These are phyloP conservation scores for Apocynum venetum DNA, from an alignment of 257 asterid species.

Conservation along the genomic window DNA sequence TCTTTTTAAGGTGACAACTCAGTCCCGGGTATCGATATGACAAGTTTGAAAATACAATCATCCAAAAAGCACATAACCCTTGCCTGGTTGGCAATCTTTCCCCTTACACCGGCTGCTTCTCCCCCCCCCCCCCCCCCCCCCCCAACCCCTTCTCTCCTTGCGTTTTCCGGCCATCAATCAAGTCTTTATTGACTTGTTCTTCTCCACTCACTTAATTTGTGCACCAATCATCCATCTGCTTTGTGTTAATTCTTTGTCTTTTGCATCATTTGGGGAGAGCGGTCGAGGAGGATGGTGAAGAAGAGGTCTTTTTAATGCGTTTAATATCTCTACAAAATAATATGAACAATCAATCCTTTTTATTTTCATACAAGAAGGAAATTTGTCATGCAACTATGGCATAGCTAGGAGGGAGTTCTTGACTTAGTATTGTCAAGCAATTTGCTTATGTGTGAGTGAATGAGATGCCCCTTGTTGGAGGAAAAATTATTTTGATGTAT, in stretches of 20 bases:
- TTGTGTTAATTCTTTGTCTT: background rate
- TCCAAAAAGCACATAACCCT: slow-evolving; percentile 7
- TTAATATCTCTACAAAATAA: background rate
- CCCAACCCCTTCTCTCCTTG: background rate
- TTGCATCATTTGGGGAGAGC: background rate
- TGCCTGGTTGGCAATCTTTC: background rate
- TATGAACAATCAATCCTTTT: background rate
- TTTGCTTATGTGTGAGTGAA: no score
- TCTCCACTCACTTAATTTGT: background rate
- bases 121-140: background rate
- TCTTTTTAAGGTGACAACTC: slow-evolving; percentile 36
- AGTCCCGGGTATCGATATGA: slow-evolving; percentile 30
- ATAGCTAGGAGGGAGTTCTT: no score
- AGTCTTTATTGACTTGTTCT: slow-evolving; percentile 11
- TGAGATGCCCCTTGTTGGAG: no score
- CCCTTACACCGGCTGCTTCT: slow-evolving; percentile 4
- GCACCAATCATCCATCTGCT: background rate
- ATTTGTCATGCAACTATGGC: background rate
- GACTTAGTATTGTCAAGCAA: no score
- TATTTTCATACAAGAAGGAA: background rate
- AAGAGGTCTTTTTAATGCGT: background rate
- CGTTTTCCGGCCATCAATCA: slow-evolving; percentile 29
- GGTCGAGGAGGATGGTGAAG: background rate
- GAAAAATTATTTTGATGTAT: no score
- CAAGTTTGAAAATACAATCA: slow-evolving; percentile 27